These are phyloP conservation scores for Persicaria maculosa DNA, from an alignment of 148 eudicot genomes.

Conservation along the genomic window DNA sequence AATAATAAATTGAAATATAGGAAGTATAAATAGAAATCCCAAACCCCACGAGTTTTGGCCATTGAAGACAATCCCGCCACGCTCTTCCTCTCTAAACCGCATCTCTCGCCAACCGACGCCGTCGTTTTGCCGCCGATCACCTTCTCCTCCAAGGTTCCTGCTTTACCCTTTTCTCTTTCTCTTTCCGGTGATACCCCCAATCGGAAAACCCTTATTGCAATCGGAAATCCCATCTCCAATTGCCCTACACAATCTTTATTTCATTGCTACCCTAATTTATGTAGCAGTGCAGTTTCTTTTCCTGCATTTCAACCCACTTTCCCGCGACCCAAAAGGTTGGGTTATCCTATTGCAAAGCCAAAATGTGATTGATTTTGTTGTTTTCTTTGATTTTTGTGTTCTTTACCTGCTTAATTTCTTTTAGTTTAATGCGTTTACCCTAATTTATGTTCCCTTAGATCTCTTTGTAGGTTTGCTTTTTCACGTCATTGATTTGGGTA, in stretches of 20 bases:
- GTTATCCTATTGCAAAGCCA: background rate
- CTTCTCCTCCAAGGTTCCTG: constrained; percentile 9
- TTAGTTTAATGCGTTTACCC: background rate
- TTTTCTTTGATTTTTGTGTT: background rate
- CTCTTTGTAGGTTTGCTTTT: background rate
- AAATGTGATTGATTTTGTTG: background rate
- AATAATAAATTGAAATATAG: background rate
- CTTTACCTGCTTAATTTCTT: background rate
- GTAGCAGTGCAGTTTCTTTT: background rate
- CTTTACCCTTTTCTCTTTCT: background rate
- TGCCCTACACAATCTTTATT: background rate
- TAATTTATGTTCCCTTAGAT: background rate
- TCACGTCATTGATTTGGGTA: background rate
- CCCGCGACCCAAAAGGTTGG: background rate
- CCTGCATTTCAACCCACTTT: background rate
- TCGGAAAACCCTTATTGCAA: background rate
- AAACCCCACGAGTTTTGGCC: background rate
- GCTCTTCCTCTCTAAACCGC: background rate
- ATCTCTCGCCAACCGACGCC: background rate
- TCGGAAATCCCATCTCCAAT: constrained; percentile 1
- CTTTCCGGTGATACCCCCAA: background rate
- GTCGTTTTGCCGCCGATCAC: constrained; percentile 7
- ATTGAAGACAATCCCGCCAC: constrained; percentile 12
- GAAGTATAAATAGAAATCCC: background rate
- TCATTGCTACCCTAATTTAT: background rate